phyloP scores from a whole-genome alignment of 352 stramenopile species.

The Phytopythium cucurbitacearum region DNA sequence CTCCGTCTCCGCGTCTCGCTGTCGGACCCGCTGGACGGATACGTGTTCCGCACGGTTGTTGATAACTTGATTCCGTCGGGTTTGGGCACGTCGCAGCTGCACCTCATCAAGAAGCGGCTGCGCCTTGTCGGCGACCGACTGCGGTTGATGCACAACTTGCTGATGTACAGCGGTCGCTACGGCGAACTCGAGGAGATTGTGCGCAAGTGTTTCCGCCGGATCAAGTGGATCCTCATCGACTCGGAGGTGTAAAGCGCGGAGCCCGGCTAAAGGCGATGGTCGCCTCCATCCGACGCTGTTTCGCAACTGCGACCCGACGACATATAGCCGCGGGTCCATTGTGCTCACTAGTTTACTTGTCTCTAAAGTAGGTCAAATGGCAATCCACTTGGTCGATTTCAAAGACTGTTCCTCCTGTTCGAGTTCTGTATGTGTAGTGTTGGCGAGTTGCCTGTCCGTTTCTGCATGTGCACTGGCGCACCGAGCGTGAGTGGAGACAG shows the following conservation, averaged over 20 bases:
- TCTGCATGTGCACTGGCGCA: too few relatives aligned
- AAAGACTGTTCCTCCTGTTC: too few relatives aligned
- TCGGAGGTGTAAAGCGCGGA: slow-evolving; percentile 66
- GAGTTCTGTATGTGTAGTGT: too few relatives aligned
- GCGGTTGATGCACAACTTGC: slow-evolving; percentile 86
- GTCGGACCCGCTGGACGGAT: slow-evolving; percentile 74
- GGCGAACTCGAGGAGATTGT: slow-evolving; percentile 85
- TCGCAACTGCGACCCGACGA: neutral
- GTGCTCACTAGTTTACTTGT: too few relatives aligned
- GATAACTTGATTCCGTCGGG: slow-evolving; percentile 81
- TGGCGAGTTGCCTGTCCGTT: too few relatives aligned
- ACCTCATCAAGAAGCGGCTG: slow-evolving; percentile 88
- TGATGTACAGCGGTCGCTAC: slow-evolving; percentile 86
- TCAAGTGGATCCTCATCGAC: slow-evolving; percentile 92
- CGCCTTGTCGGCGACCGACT: slow-evolving; percentile 83
- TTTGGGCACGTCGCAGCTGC: slow-evolving; percentile 78
- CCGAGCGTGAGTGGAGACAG: too few relatives aligned
- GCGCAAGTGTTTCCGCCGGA: slow-evolving; percentile 88
- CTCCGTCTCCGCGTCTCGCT: slow-evolving; percentile 66
- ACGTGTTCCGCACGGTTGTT: slow-evolving; percentile 85
- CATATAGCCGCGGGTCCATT: neutral
- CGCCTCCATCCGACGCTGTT: neutral
- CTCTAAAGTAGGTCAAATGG: too few relatives aligned
- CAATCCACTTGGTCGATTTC: too few relatives aligned
- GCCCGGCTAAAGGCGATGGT: neutral